Base-by-base conservation (phyloP, 2,329 filamentous ascomycete species). In the Botryotinia convoluta region DNA sequence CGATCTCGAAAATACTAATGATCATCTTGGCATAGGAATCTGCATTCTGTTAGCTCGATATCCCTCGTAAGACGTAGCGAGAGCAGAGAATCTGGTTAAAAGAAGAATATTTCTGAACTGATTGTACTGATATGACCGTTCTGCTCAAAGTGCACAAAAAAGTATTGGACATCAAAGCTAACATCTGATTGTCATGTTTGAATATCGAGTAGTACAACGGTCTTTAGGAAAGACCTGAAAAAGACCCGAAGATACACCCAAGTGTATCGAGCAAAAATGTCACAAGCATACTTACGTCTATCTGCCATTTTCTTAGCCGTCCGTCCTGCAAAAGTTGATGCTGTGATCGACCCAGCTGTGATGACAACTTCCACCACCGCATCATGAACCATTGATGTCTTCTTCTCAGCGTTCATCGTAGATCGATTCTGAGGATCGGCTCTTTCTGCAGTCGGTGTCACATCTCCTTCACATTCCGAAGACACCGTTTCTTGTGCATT, bases 1-100 rank as follows among this genome's bases (percentile, higher is more conserved):
- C 88, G n/a, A 88, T 84, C 74, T 89, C 86, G 90, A 92, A 95
- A 10, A 93, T 87, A 0, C 90, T 92, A 35, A 94, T 88, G 64
- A 94, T 93, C 90, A 94, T 93, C 76, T 91, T 91, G 35, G 92
- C 90, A 75, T 88, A 88, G 0, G 89, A 71, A 69, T 69, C 71
- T 81, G 45, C 85, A 82, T 57, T 75, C 75, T 84, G 84, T 61
- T 68, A 59, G 69, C 37, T 44, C 32, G 10, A 42, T 32, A 6
- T 16, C 3, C 26, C 9, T 14, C 39, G 22, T 29, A 20, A 2
- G 20, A 9, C 16, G 6, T 14, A 22, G 16, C 20, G 32, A 59
- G 9, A 7, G 8, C 22, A 69, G 20, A 29, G 26, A n/a, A 67
- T 18, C 44, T 4, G 51, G 26, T n/a, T 14, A 67, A n/a, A 54